Percentiles rank a stretch among this genome's conserved stretches.
Evolutionary conservation across 1,139 yeast species (phyloP).

Genomic region (Zygotorulaspora mrakii): DNA sequence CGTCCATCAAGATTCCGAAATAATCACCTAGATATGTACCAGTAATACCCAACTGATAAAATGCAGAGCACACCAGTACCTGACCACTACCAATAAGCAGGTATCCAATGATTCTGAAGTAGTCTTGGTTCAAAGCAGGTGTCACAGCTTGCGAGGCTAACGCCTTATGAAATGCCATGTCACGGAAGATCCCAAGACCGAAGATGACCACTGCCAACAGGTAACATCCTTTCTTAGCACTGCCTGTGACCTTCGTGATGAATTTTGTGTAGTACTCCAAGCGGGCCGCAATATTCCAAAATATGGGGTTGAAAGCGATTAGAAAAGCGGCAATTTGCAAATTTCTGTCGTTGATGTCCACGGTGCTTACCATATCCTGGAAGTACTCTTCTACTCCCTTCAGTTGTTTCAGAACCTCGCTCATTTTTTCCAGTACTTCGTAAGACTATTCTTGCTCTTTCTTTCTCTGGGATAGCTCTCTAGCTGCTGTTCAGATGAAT

Average conservation of each 20-base stretch:
- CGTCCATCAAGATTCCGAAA: slow-evolving; percentile 89
- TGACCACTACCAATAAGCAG: slow-evolving; percentile 64
- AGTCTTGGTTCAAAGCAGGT: slow-evolving; percentile 40
- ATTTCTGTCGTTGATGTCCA: slow-evolving; percentile 16
- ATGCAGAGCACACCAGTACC: slow-evolving; percentile 71
- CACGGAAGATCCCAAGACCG: slow-evolving; percentile 77
- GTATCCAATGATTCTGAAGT: slow-evolving; percentile 45
- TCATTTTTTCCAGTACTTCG: not conserved
- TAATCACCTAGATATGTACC: slow-evolving; percentile 97
- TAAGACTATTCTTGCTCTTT: too few species aligned
- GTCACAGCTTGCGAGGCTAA: slow-evolving; percentile 54
- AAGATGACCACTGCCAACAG: slow-evolving; percentile 77
- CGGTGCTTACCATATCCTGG: slow-evolving; percentile 6
- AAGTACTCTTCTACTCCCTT: slow-evolving; percentile 6
- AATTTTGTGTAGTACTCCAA: slow-evolving; percentile 72
- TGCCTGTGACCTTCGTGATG: slow-evolving; percentile 63
- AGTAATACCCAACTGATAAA: slow-evolving; percentile 93
- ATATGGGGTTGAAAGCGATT: slow-evolving; percentile 86
- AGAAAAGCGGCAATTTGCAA: slow-evolving; percentile 45
- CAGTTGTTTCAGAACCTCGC: slow-evolving; percentile 3
- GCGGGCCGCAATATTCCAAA: slow-evolving; percentile 93
- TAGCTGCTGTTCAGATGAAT: too few species aligned
- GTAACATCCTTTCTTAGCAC: slow-evolving; percentile 77
- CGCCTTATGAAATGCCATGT: slow-evolving; percentile 67
- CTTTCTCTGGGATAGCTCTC: too few species aligned